Conservation (phyloP, 2,329 filamentous ascomycete species). For the Botryotinia convoluta region DNA sequence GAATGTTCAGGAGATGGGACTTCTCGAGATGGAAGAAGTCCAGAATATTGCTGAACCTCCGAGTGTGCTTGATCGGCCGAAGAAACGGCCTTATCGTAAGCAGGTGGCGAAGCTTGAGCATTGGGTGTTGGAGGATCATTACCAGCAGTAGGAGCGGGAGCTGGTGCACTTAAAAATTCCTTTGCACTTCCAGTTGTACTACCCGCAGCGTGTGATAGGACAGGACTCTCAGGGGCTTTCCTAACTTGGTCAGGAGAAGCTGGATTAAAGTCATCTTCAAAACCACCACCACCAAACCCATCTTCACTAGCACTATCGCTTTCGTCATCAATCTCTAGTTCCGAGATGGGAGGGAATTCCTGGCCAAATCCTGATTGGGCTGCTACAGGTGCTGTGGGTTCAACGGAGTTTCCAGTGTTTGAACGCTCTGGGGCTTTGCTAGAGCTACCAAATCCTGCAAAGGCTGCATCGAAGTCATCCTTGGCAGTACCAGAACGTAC, state of each 20-base stretch:
- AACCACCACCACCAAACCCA: slow-evolving; percentile 57
- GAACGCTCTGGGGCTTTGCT: slow-evolving; percentile 52
- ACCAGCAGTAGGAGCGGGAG: slow-evolving; percentile 35
- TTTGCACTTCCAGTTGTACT: slow-evolving; percentile 35
- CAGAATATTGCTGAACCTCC: slow-evolving; percentile 50
- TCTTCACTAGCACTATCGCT: slow-evolving; percentile 75
- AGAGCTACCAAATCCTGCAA: slow-evolving; percentile 64
- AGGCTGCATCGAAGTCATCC: slow-evolving; percentile 82
- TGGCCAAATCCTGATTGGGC: slow-evolving; percentile 57
- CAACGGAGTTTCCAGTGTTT: slow-evolving; percentile 41
- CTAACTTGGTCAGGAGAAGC: slow-evolving; percentile 41
- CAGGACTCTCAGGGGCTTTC: slow-evolving; percentile 31
- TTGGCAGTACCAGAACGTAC: slow-evolving; percentile 53
- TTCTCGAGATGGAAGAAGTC: slow-evolving; percentile 53
- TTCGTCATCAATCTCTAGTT: slow-evolving; percentile 78
- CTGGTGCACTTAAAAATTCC: slow-evolving; percentile 33
- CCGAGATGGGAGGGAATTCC: slow-evolving; percentile 93
- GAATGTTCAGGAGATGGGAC: slow-evolving; percentile 44
- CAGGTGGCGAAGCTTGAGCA: slow-evolving; percentile 57
- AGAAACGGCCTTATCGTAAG: slow-evolving; percentile 48
- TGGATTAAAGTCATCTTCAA: slow-evolving; percentile 89
- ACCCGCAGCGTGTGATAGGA: slow-evolving; percentile 26
- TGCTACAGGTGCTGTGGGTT: slow-evolving; percentile 42
- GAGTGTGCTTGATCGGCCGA: slow-evolving; percentile 47
- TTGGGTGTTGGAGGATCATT: slow-evolving; percentile 49